phyloP scores from a whole-genome alignment of 1,284 basidiomycete species.

The Papiliotrema laurentii region DNA sequence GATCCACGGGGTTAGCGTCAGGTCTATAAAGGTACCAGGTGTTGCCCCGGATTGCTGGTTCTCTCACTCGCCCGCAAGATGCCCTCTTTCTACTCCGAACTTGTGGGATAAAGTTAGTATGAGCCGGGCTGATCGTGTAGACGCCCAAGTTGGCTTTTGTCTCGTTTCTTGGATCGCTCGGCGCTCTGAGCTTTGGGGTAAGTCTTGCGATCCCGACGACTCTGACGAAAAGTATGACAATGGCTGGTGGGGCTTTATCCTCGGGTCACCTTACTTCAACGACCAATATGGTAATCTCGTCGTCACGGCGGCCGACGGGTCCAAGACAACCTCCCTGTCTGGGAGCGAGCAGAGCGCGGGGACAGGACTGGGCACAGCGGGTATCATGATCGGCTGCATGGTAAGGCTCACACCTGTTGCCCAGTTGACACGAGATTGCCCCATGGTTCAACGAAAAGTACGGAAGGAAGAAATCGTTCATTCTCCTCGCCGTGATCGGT shows the following conservation, averaged over 20 bases:
- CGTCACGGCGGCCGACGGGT: background rate
- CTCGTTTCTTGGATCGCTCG: constrained; percentile 6
- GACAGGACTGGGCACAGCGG: constrained; percentile 12
- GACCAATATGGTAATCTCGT: constrained; percentile 1
- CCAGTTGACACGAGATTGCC: constrained; percentile 4
- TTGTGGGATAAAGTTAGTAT: background rate
- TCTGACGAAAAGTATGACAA: constrained; percentile 6
- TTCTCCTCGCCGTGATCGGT: constrained; percentile 10
- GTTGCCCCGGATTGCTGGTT: no score
- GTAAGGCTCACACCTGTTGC: background rate
- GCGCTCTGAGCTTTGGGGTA: constrained; percentile 5
- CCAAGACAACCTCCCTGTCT: background rate
- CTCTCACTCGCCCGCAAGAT: no score
- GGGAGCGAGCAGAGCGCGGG: constrained; percentile 7
- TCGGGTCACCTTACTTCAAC: constrained; percentile 7
- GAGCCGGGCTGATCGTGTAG: background rate
- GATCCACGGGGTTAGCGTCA: no score
- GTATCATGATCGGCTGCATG: constrained; percentile 21
- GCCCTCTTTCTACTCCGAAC: constrained; percentile 1
- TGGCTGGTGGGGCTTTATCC: constrained; percentile 16
- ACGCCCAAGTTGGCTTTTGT: constrained; percentile 4
- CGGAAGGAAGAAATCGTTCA: constrained; percentile 14
- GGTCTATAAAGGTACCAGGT: no score
- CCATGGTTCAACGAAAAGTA: constrained; percentile 9
- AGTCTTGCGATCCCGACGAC: background rate